Conservation (phyloP, 2,329 filamentous ascomycete genomes). For the Pseudocercospora pini-densiflorae region DNA sequence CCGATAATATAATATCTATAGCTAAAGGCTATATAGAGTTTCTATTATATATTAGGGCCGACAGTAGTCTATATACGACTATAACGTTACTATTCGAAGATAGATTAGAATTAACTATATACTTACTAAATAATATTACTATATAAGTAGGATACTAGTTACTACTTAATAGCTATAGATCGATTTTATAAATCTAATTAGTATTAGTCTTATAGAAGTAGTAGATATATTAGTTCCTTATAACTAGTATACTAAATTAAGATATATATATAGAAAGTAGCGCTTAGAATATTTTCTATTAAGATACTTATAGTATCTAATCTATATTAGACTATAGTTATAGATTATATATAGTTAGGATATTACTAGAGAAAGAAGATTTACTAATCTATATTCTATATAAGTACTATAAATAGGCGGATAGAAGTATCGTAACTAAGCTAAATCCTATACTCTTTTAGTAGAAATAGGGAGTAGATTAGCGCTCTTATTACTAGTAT, state of each 20-base stretch:
- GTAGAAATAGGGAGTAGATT: no score
- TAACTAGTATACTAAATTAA: neutral
- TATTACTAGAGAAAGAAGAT: neutral
- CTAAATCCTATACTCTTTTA: no score
- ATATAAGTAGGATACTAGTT: neutral
- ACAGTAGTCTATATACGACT: constrained; percentile 55
- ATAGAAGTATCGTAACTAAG: no score
- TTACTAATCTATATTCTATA: neutral
- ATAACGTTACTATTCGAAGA: constrained; percentile 55
- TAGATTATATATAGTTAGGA: neutral
- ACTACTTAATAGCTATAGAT: neutral
- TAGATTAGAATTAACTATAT: constrained; percentile 51
- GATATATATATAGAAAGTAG: neutral
- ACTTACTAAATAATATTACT: neutral
- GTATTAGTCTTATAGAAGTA: neutral
- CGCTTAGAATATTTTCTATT: no score
- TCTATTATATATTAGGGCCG: constrained; percentile 50
- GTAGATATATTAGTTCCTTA: neutral
- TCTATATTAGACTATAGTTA: neutral
- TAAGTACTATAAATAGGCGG: neutral
- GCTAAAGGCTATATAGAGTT: constrained; percentile 54
- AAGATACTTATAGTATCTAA: no score
- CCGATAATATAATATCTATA: constrained; percentile 54
- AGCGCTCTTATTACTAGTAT: no score
- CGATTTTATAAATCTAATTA: neutral